Evolutionary conservation across 306 rosid genomes (phyloP).

Genomic region (Trifolium subterraneum): DNA sequence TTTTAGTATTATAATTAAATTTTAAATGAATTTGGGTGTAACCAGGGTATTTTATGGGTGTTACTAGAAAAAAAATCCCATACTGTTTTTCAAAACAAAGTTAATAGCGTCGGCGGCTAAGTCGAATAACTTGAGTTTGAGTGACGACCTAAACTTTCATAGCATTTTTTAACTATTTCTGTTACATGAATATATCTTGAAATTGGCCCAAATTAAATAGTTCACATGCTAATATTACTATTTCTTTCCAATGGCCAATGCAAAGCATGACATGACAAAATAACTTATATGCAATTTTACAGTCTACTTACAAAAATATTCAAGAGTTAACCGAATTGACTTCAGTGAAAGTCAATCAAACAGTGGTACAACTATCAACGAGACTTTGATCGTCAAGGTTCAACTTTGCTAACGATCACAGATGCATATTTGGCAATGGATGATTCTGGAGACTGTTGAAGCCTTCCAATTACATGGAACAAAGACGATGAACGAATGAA

Average conservation of each 20-base stretch:
- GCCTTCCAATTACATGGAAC: conserved; percentile 76
- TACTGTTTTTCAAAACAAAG: too few relatives aligned
- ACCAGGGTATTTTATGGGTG: too few relatives aligned
- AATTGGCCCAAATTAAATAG: conserved; percentile 16
- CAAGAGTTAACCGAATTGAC: conserved; percentile 12
- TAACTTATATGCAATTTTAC: conserved; percentile 26
- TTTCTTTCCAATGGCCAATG: neutral
- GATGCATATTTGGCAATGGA: conserved; percentile 75
- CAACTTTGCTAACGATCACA: conserved; percentile 66
- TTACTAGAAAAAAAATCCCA: too few relatives aligned
- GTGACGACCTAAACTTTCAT: too few relatives aligned
- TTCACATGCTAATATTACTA: conserved; percentile 1
- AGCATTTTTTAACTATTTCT: neutral
- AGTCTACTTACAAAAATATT: conserved; percentile 17
- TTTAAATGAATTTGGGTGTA: too few relatives aligned
- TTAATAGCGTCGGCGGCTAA: too few relatives aligned
- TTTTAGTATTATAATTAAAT: too few relatives aligned
- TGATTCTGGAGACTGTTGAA: conserved; percentile 81
- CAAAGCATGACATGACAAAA: conserved; percentile 15
- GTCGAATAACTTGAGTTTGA: too few relatives aligned
- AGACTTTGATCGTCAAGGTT: conserved; percentile 49
- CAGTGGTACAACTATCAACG: neutral
- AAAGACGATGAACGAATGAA: conserved; percentile 80
- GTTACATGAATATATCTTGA: neutral
- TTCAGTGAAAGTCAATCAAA: conserved; percentile 36